phyloP scores from a whole-genome alignment of 176 grass and related monocot species.

The Raddia distichophylla region DNA sequence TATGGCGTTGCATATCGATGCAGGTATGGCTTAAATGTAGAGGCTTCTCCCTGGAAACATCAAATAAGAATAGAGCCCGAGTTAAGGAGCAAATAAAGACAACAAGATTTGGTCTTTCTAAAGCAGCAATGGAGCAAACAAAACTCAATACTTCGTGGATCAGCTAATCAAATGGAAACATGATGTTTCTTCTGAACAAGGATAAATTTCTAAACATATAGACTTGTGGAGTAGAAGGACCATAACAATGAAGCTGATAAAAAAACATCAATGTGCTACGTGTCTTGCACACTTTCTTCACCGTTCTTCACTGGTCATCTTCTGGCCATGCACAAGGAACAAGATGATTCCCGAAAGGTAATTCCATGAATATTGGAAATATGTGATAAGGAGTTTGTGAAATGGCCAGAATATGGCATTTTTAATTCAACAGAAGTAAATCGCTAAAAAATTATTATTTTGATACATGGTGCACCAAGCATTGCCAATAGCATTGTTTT shows the following conservation, averaged over 20 bases:
- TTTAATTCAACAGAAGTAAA: not conserved
- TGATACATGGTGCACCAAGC: not conserved
- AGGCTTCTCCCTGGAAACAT: constrained; percentile 70
- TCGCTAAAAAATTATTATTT: not conserved
- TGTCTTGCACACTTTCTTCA: not conserved
- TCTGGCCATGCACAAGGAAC: constrained; percentile 18
- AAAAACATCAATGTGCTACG: no score
- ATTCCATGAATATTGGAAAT: not conserved
- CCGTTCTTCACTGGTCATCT: not conserved
- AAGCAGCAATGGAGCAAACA: not conserved
- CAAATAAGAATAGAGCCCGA: constrained; percentile 12
- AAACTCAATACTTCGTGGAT: not conserved
- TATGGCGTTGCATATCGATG: constrained; percentile 78
- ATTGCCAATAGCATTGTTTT: not conserved
- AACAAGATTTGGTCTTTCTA: not conserved
- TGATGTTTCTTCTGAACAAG: constrained; percentile 14
- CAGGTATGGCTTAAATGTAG: constrained; percentile 78
- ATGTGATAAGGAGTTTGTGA: not conserved
- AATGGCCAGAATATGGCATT: not conserved
- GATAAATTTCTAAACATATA: constrained; percentile 2
- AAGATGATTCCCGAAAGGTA: not conserved
- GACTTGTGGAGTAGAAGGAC: not conserved
- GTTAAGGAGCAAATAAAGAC: constrained; percentile 18
- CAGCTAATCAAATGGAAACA: constrained; percentile 26
- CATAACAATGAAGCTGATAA: not conserved